Evolutionary conservation across 2,329 filamentous ascomycete genomes (phyloP).

Genomic region (Pleomassaria siparia): DNA sequence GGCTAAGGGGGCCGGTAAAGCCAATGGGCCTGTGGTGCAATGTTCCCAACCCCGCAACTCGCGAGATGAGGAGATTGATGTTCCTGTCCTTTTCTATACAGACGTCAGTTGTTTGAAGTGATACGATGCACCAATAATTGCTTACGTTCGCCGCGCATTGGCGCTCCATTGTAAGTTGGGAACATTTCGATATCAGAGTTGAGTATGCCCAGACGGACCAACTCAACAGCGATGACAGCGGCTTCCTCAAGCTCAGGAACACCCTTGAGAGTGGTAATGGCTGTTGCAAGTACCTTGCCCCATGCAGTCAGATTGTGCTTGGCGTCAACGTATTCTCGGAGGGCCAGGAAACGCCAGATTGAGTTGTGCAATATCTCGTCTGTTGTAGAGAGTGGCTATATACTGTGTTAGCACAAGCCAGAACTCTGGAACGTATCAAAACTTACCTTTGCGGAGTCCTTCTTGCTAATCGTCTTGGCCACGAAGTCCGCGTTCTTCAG

Average conservation of each 20-base stretch:
- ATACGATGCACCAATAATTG: background rate
- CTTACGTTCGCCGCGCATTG: constrained; percentile 54
- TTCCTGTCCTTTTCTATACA: constrained; percentile 69
- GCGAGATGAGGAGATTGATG: constrained; percentile 79
- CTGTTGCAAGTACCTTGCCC: constrained; percentile 73
- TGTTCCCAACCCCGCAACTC: constrained; percentile 80
- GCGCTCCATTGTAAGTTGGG: constrained; percentile 57
- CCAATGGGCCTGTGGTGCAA: constrained; percentile 82
- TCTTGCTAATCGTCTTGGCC: constrained; percentile 65
- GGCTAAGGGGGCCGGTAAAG: constrained; percentile 91
- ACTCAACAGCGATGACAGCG: constrained; percentile 79
- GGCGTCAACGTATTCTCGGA: constrained; percentile 81
- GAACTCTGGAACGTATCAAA: background rate
- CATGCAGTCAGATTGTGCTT: constrained; percentile 79
- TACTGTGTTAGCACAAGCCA: constrained; percentile 8
- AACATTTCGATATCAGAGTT: constrained; percentile 67
- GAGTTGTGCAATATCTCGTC: constrained; percentile 74
- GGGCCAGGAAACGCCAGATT: constrained; percentile 85
- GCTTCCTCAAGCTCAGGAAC: constrained; percentile 69
- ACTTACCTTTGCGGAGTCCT: constrained; percentile 44
- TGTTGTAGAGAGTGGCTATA: constrained; percentile 59
- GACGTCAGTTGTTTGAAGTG: constrained; percentile 17
- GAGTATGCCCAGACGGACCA: constrained; percentile 77
- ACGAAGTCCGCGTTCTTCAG: constrained; percentile 71
- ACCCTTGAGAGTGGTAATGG: constrained; percentile 65